Evolutionary conservation across 352 stramenopile species (phyloP).

Genomic region (Hyaloperonospora arabidopsidis): DNA sequence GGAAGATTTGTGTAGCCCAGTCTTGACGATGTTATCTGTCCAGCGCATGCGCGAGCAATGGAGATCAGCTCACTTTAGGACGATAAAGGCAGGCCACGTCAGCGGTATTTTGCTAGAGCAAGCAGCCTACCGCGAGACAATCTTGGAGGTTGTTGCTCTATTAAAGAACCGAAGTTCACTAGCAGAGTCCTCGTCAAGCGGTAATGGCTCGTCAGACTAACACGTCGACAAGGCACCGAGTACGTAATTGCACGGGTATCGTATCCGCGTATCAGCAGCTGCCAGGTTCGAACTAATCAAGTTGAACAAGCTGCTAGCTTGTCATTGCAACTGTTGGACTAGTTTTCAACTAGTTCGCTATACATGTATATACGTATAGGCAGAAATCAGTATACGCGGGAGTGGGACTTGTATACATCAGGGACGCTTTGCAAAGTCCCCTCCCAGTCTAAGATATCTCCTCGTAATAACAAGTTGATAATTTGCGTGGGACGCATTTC

Average conservation of each 20-base stretch:
- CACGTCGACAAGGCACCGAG: not conserved
- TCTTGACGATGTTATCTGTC: not conserved
- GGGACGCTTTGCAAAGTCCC: too few species aligned
- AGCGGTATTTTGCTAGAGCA: constrained; percentile 73
- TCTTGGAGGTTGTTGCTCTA: constrained; percentile 48
- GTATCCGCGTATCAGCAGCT: not conserved
- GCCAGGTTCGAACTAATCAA: constrained; percentile 3
- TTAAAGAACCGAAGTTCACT: constrained; percentile 18
- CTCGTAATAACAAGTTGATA: not conserved
- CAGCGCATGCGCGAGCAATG: constrained; percentile 54
- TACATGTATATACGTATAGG: too few species aligned
- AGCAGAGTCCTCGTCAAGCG: constrained; percentile 11
- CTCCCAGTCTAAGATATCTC: not conserved
- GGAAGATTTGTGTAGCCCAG: not conserved
- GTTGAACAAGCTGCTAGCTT: constrained; percentile 1
- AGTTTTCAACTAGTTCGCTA: too few species aligned
- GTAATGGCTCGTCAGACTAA: constrained; percentile 7
- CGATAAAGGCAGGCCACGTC: constrained; percentile 64
- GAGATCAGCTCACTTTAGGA: constrained; percentile 45
- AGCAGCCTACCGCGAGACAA: constrained; percentile 59
- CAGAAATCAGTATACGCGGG: too few species aligned
- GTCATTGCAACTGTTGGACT: too few species aligned
- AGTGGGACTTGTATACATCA: too few species aligned
- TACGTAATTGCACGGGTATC: not conserved
- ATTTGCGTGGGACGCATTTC: too few species aligned